phyloP scores from a whole-genome alignment of 352 stramenopile species.

The Globisporangium polare region DNA sequence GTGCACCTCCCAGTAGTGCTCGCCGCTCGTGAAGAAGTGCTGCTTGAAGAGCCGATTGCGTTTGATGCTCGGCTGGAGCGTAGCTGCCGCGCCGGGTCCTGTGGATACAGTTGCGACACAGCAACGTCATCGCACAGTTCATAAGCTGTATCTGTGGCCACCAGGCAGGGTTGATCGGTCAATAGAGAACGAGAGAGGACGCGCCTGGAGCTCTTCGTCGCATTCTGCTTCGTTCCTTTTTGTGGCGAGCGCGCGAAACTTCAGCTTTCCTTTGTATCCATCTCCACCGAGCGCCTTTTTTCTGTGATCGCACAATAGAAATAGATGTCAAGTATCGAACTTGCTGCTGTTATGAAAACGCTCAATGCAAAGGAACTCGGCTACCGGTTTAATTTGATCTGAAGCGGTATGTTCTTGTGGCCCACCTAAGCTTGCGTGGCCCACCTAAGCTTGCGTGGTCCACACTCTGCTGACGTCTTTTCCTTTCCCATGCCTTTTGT shows the following conservation, averaged over 20 bases:
- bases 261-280: no score
- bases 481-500: not conserved
- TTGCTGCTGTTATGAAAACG: no score
- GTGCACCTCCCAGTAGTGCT: conserved; percentile 1
- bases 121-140: not conserved
- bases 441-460: no score
- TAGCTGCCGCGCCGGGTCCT: not conserved
- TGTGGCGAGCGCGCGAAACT: no score
- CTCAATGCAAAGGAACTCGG: no score
- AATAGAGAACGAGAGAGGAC: not conserved
- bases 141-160: not conserved
- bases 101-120: not conserved
- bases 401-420: no score
- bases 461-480: not conserved
- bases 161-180: not conserved
- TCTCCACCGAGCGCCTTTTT: no score
- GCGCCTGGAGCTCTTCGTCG: not conserved
- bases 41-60: conserved; percentile 6
- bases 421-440: no score
- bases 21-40: conserved; percentile 5
- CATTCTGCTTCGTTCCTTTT: not conserved
- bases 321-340: no score
- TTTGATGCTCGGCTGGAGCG: not conserved
- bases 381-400: no score
- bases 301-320: no score